Conservation (phyloP, 805 yeast species). For the Candida glaebosa region DNA sequence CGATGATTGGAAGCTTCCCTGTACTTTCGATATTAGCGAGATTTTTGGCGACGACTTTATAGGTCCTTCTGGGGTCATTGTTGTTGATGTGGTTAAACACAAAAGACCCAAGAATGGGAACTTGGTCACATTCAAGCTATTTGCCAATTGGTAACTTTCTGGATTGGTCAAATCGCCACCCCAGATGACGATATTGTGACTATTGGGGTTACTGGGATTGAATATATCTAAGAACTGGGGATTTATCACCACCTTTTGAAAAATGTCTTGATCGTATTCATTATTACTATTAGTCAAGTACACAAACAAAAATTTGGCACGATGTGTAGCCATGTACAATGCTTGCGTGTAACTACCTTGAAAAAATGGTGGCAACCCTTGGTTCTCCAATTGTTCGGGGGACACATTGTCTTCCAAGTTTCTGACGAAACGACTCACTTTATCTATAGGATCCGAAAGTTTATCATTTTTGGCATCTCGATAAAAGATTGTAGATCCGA, state of each 20-base stretch:
- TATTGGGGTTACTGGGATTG: conserved; percentile 17
- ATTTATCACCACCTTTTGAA: conserved; percentile 51
- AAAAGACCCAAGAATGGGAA: conserved; percentile 83
- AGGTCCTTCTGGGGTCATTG: conserved; percentile 55
- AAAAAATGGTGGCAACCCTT: conserved; percentile 44
- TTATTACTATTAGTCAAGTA: conserved; percentile 71
- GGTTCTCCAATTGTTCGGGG: conserved; percentile 17
- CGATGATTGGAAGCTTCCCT: conserved; percentile 50
- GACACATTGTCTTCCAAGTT: conserved; percentile 47
- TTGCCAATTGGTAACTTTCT: conserved; percentile 81
- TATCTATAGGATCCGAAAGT: conserved; percentile 47
- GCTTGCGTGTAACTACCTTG: conserved; percentile 83
- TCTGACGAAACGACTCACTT: conserved; percentile 49
- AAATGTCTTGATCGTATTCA: conserved; percentile 55
- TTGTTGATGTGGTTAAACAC: conserved; percentile 57
- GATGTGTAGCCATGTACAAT: conserved; percentile 61
- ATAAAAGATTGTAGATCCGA: conserved; percentile 23
- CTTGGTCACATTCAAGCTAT: conserved; percentile 63
- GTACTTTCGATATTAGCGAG: conserved; percentile 58
- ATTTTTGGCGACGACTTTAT: conserved; percentile 52
- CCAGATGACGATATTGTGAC: conserved; percentile 66
- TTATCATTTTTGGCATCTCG: conserved; percentile 14
- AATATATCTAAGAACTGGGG: conserved; percentile 43
- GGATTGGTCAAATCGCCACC: conserved; percentile 80
- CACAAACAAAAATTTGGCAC: conserved; percentile 69